Evolutionary conservation across 2,329 filamentous ascomycete species (phyloP), one percentile per base, ranked within the genome.

Genomic region (Kalmusia sp.): DNA sequence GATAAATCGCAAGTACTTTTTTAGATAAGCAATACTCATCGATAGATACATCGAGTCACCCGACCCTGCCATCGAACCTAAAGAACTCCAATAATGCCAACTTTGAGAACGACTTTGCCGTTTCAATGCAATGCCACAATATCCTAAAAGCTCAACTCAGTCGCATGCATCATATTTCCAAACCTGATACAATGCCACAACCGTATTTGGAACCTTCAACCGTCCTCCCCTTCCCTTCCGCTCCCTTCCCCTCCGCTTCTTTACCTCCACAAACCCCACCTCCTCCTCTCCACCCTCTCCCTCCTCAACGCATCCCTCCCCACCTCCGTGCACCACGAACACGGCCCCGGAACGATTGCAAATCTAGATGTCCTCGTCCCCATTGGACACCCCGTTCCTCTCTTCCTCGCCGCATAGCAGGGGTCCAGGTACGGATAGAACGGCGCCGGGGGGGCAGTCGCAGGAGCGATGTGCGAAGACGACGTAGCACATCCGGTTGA

Each of bases 371-470:
- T 31, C 15, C 67, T 57, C 9, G 35, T 19, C 2, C 67, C 63
- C 2, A 48, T 54, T 1, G 51, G 55, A 51, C 67, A 70, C 8
- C 58, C 65, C 28, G 47, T 28, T 1, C 49, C 8, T 21, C 44
- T 47, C 4, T 43, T 25, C 19, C 9, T 40, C 2, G 58, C 58
- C 3, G 33, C 21, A 3, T 28, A 9, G 19, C 67, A 69, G 9
- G 58, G 52, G 8, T 58, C 55, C 8, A 63, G 40, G 50, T 67
- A 64, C 0, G 65, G 66, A 8, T 37, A 51, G 11, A 41, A 39
- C 3, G 65, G 66, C 8, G 34, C 30, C n/a, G 0, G 67, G 62
- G 1, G 68, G 64, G 27, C 69, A 72, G n/a, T 56, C 54, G 50
- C 69, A 72, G 7, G 39, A 49, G 12, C 45, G 38, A 12, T 41